Evolutionary conservation across 139 green algal genomes (phyloP), one percentile per base, ranked within the genome.

Genomic region (Edaphochlamys debaryana): DNA sequence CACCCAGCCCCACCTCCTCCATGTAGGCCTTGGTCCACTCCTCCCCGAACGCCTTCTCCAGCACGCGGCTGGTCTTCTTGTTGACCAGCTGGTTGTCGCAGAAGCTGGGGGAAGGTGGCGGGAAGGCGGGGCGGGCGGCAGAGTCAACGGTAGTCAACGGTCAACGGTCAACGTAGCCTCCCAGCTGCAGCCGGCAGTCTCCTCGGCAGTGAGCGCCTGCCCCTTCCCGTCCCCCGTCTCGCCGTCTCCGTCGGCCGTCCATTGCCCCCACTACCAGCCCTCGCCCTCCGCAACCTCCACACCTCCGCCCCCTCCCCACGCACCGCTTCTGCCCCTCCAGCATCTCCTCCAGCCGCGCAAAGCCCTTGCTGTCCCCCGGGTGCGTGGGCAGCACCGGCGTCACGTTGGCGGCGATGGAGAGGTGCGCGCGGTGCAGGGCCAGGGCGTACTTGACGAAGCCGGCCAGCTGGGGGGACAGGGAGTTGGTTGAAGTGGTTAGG

Each of bases 1-100:
- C n/a, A n/a, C n/a, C n/a, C n/a, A n/a, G 45, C 30, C 76, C 23
- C 66, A 95, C 76, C 66, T 85, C 42, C 9, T n/a, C 67, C 94
- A 97, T 96, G 89, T 96, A 97, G 0, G 69, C 52, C 0, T 93
- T 68, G 4, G 91, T 85, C 73, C 91, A 87, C 38, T 90, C 90
- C 13, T 52, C 41, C 0, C 89, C 92, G 79, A 97, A 96, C 0
- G 91, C 87, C 4, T 71, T 87, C 80, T 92, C 93, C 79, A 97
- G 86, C 37, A 96, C 93, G 0, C 91, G 86, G 22, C 86, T 52
- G 25, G 94, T 97, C 80, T 95, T 97, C 70, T 91, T 91, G 79
- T 97, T 97, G 66, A 87, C 84, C 41, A 96, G 84, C 70, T 96
- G 89, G 70, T 94, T 90, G 19, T 90, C 72, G 64, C 87, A 87